phyloP scores from a whole-genome alignment of 805 yeast genomes.

The Metschnikowia gelsemii region DNA sequence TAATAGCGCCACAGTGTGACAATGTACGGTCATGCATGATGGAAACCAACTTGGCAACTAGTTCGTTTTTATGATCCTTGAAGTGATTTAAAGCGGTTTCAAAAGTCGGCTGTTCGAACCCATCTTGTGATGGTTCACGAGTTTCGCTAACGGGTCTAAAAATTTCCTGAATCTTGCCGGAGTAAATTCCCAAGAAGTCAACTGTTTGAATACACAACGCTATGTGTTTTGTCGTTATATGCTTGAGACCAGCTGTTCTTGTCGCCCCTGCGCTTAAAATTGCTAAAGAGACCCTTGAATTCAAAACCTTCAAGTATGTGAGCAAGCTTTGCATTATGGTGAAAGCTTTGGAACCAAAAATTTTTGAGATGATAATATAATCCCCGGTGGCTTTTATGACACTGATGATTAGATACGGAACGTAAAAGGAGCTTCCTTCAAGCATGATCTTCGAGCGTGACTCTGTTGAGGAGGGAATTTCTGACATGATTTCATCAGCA shows the following conservation, averaged over 20 bases:
- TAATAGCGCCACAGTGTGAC: conserved; percentile 49
- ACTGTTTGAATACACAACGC: conserved; percentile 68
- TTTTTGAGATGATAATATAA: conserved; percentile 54
- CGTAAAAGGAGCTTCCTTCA: conserved; percentile 25
- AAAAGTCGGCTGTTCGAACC: conserved; percentile 30
- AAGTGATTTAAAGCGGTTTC: conserved; percentile 38
- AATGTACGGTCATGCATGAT: conserved; percentile 66
- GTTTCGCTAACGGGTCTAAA: conserved; percentile 10
- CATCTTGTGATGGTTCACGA: conserved; percentile 6
- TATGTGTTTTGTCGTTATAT: conserved; percentile 70
- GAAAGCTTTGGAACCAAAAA: conserved; percentile 49
- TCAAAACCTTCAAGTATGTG: conserved; percentile 45
- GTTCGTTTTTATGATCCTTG: conserved; percentile 61
- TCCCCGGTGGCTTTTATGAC: conserved; percentile 41
- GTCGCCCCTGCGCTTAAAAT: conserved; percentile 77
- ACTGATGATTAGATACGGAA: conserved; percentile 30
- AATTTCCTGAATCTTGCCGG: conserved; percentile 28
- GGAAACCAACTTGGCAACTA: conserved; percentile 62
- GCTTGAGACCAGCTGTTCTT: conserved; percentile 67
- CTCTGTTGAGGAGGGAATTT: not conserved
- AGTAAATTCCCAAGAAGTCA: conserved; percentile 42
- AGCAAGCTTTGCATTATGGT: conserved; percentile 47
- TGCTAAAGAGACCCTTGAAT: conserved; percentile 55
- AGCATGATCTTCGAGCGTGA: conserved; percentile 14
- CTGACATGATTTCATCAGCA: not conserved